Evolutionary conservation across 2,329 filamentous ascomycete species (phyloP).

Genomic region (Lecanosticta acicola): DNA sequence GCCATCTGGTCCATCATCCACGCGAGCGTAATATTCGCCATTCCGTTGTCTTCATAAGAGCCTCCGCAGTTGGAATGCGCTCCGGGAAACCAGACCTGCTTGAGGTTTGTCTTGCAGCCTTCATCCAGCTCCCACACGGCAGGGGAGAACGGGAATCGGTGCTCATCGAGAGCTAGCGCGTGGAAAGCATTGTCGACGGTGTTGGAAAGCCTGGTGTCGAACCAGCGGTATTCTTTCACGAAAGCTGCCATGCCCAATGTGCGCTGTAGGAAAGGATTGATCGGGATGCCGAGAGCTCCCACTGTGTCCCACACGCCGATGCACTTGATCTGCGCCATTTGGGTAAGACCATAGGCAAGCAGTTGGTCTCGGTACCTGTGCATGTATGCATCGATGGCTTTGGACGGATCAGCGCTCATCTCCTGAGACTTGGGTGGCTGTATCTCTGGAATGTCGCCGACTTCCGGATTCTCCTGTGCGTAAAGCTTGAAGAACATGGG

Average conservation of each 20-base stretch:
- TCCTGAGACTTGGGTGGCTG: slow-evolving; percentile 11
- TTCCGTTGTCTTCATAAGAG: slow-evolving; percentile 34
- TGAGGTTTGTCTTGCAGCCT: slow-evolving; percentile 33
- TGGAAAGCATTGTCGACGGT: slow-evolving; percentile 52
- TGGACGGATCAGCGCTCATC: slow-evolving; percentile 2
- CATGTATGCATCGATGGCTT: slow-evolving; percentile 25
- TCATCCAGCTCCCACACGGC: slow-evolving; percentile 43
- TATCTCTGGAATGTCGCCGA: slow-evolving; percentile 6
- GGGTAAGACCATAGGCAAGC: slow-evolving; percentile 19
- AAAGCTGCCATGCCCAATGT: slow-evolving; percentile 30
- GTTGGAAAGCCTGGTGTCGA: slow-evolving; percentile 32
- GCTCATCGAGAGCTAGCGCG: slow-evolving; percentile 51
- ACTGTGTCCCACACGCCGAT: slow-evolving; percentile 45
- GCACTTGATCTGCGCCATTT: slow-evolving; percentile 33
- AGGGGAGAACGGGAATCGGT: slow-evolving; percentile 46
- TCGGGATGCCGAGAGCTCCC: slow-evolving; percentile 34
- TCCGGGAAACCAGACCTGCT: slow-evolving; percentile 54
- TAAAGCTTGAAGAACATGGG: slow-evolving; percentile 29
- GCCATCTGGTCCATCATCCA: slow-evolving; percentile 41
- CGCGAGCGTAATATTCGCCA: slow-evolving; percentile 34
- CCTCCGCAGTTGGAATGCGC: slow-evolving; percentile 51
- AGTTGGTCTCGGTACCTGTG: slow-evolving; percentile 25
- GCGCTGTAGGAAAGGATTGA: slow-evolving; percentile 31
- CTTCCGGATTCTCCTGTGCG: slow-evolving; percentile 20
- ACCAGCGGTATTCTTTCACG: slow-evolving; percentile 31